Percentiles rank a stretch among this genome's conserved stretches.
phyloP scores from a whole-genome alignment of 177 flowering plant genomes.

The Vitis hybrid region DNA sequence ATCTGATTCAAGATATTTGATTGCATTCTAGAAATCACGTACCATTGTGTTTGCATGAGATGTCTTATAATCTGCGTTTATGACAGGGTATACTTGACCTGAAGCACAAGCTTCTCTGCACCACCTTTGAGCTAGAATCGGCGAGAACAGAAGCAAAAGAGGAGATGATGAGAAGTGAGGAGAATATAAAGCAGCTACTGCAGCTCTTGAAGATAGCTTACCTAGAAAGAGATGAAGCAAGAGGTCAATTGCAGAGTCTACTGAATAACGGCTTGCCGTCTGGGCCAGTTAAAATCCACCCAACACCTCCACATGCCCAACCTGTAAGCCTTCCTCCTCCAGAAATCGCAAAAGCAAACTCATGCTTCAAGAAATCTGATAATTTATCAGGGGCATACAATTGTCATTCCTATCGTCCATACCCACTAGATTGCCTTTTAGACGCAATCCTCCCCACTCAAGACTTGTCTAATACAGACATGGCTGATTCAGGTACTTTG shows the following conservation, averaged over 20 bases:
- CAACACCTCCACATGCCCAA: slow-evolving; percentile 4
- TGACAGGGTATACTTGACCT: slow-evolving; percentile 50
- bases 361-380: slow-evolving; percentile 8
- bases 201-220: slow-evolving; percentile 4
- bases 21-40: too few species aligned
- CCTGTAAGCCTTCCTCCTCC: not conserved
- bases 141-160: slow-evolving; percentile 40
- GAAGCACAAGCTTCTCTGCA: slow-evolving; percentile 45
- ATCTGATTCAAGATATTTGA: too few species aligned
- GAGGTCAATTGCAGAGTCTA: slow-evolving; percentile 12
- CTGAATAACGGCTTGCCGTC: slow-evolving; percentile 1
- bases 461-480: slow-evolving; percentile 1
- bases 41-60: too few species aligned
- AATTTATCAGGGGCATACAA: not conserved
- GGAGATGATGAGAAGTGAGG: slow-evolving; percentile 42
- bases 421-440: not conserved
- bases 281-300: not conserved
- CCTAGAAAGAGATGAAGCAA: slow-evolving; percentile 25
- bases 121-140: slow-evolving; percentile 48
- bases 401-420: slow-evolving; percentile 7
- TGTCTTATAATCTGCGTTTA: too few species aligned
- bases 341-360: slow-evolving; percentile 4
- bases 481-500: not conserved
- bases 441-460: slow-evolving; percentile 8
- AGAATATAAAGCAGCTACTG: slow-evolving; percentile 22